phyloP scores from a whole-genome alignment of 1,284 basidiomycete species.

The Heterobasidion occidentale region DNA sequence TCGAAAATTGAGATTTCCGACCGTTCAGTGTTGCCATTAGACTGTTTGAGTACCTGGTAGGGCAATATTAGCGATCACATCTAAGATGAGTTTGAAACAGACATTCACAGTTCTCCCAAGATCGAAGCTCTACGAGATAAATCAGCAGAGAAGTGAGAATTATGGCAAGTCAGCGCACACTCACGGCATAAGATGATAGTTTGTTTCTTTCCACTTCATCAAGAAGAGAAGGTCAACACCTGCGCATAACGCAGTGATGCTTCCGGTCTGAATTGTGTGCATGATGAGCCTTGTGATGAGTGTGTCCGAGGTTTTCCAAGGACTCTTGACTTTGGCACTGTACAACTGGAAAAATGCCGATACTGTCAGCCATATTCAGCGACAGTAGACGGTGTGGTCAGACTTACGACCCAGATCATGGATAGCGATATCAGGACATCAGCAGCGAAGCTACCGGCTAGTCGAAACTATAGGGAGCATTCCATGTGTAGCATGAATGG shows the following conservation, averaged over 20 bases:
- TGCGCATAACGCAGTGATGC: not conserved
- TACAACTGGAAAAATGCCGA: not conserved
- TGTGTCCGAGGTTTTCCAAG: not conserved
- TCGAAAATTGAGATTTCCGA: not conserved
- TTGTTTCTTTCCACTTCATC: not conserved
- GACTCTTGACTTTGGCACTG: not conserved
- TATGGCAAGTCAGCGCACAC: not conserved
- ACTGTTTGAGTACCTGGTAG: not conserved
- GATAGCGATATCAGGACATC: not conserved
- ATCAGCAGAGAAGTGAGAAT: not conserved
- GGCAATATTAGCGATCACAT: not conserved
- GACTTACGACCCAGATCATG: not conserved
- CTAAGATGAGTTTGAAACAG: not conserved
- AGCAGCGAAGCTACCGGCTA: not conserved
- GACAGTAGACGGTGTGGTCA: no score
- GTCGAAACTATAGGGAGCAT: not conserved
- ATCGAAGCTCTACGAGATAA: not conserved
- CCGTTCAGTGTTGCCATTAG: not conserved
- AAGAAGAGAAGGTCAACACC: not conserved
- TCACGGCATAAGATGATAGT: not conserved
- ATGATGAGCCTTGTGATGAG: not conserved
- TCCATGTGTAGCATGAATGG: not conserved
- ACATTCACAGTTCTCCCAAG: not conserved
- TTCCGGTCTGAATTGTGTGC: not conserved
- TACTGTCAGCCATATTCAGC: not conserved